phyloP scores from a whole-genome alignment of 768 basidiomycete genomes.

The Calvatia gigantea region DNA sequence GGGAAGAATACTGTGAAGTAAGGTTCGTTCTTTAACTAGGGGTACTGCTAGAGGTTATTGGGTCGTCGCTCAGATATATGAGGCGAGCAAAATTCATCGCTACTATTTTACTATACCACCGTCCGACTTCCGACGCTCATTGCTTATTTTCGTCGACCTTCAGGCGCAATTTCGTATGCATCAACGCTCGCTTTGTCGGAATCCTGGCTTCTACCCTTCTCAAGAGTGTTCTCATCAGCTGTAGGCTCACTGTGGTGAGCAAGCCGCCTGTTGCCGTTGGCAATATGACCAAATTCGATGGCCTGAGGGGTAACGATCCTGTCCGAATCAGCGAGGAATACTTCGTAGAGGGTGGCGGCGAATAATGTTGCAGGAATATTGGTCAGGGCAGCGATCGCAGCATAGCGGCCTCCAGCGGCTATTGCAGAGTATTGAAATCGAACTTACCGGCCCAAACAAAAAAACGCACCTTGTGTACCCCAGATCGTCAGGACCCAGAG shows the following conservation, averaged over 20 bases:
- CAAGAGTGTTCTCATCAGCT: not conserved
- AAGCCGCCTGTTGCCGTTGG: constrained; percentile 9
- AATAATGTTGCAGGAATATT: constrained; percentile 64
- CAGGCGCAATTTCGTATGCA: not conserved
- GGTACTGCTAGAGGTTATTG: too few relatives aligned
- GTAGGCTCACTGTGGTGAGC: not conserved
- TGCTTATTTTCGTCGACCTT: not conserved
- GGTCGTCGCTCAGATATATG: not conserved
- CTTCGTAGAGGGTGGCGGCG: constrained; percentile 50
- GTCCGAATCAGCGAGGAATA: constrained; percentile 48
- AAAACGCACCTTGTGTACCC: constrained; percentile 40
- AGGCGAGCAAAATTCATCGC: too few relatives aligned
- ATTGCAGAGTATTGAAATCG: not conserved
- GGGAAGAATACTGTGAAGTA: not conserved
- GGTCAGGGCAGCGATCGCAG: constrained; percentile 60
- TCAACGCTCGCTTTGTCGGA: constrained; percentile 1
- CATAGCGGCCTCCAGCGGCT: constrained; percentile 54
- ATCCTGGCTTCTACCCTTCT: not conserved
- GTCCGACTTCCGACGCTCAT: not conserved
- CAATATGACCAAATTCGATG: not conserved
- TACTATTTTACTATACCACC: not conserved
- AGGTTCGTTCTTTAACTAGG: not conserved
- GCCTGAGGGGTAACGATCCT: constrained; percentile 1
- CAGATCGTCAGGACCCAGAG: constrained; percentile 61
- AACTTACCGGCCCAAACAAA: not conserved